Base-by-base conservation (phyloP, 805 yeast species). In the Brettanomyces anomalus region DNA sequence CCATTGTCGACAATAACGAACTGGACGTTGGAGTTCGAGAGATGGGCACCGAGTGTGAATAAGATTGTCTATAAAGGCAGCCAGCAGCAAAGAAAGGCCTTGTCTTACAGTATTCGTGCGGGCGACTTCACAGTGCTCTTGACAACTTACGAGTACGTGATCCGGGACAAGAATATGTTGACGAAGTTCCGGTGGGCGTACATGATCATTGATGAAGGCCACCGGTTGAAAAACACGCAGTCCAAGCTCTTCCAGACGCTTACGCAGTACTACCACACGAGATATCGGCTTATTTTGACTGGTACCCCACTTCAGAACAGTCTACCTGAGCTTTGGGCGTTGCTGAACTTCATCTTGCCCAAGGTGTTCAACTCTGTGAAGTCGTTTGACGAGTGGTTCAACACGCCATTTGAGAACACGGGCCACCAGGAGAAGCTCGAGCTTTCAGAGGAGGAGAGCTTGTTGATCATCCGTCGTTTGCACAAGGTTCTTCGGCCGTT, bases 141-240 rank as follows among this genome's bases (percentile, higher is more conserved):
- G 55, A 85, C 95, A 2, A 85, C 95, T 4, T 85, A 79, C 56
- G 95, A 85, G 62, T 85, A 85, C 55, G 77, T 85, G 49, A 82
- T 85, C 49, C 74, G 82, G 54, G 95, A 85, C 56, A 74, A 86
- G 48, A 81, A 88, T 4, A 55, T 85, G 17, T 65, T 85, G 52
- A 64, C 79, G 24, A 81, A 80, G 54, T 76, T 81, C 51, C 74
- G 74, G 49, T 85, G 89, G 79, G 82, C 83, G 35, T 90, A 85
- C 60, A 85, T 85, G 90, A 83, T 85, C 50, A 85, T 85, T 50
- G 95, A 85, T 68, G 95, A 85, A 70, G 95, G 95, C 61, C 95
- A 85, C 62, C 71, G 94, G 65, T 81, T 85, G 88, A 85, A 85
- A 58, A 85, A 85, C 56, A 70, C 88, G 2, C 75, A 76, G 44